Evolutionary conservation across 192 early-diverging fungal species (phyloP).

Genomic region (Podochytrium sp.): DNA sequence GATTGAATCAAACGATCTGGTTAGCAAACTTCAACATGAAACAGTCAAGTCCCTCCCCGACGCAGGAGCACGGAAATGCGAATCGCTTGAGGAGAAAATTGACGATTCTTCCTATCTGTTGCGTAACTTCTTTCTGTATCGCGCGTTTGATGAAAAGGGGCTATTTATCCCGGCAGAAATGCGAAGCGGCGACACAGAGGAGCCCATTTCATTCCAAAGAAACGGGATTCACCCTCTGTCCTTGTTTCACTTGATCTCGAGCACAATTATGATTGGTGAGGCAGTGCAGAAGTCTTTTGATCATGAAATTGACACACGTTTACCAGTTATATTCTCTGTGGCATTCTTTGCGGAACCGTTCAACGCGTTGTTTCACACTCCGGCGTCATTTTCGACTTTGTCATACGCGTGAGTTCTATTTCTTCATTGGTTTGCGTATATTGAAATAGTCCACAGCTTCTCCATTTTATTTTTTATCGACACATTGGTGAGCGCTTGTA

Average conservation of each 20-base stretch:
- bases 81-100: neutral
- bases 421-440: neutral
- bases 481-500: neutral
- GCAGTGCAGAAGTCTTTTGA: too few species aligned
- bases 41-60: neutral
- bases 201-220: neutral
- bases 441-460: neutral
- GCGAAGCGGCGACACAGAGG: neutral
- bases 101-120: neutral
- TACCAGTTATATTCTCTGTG: neutral
- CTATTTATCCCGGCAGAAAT: neutral
- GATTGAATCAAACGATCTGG: neutral
- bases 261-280: neutral
- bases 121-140: constrained; percentile 1
- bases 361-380: neutral
- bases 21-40: neutral
- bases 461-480: neutral
- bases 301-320: neutral
- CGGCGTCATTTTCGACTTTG: neutral
- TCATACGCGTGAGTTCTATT: neutral
- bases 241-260: neutral
- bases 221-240: constrained; percentile 8
- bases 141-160: constrained; percentile 10
- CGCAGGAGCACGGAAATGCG: neutral
- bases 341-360: neutral